Evolutionary conservation across 2,329 filamentous ascomycete genomes (phyloP).

Genomic region (Sporothrix humicola): DNA sequence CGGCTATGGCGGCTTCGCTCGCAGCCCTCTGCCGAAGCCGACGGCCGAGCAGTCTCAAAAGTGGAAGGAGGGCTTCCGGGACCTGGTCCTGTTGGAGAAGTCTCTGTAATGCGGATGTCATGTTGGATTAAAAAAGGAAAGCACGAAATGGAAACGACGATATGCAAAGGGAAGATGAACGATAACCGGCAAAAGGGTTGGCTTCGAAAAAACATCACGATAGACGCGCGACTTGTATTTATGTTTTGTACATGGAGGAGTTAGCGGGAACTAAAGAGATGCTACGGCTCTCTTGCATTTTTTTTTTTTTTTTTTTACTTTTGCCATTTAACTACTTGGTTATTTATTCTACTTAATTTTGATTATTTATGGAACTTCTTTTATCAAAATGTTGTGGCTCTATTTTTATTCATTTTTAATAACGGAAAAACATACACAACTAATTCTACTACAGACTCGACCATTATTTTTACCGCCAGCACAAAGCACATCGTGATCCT

Average conservation of each 20-base stretch:
- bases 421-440: too few relatives aligned
- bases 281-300: slow-evolving; percentile 14
- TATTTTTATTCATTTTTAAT: not conserved
- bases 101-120: slow-evolving; percentile 46
- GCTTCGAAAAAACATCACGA: slow-evolving; percentile 15
- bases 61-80: slow-evolving; percentile 63
- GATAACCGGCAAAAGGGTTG: not conserved
- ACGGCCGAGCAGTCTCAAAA: slow-evolving; percentile 54
- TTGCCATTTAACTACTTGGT: not conserved
- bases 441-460: too few relatives aligned
- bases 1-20: slow-evolving; percentile 65
- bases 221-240: not conserved
- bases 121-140: not conserved
- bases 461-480: not conserved
- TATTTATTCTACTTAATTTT: not conserved
- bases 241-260: slow-evolving; percentile 8
- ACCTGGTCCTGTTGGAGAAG: slow-evolving; percentile 59
- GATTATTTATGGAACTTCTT: not conserved
- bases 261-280: slow-evolving; percentile 14
- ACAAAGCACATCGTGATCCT: not conserved
- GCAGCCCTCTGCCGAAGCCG: slow-evolving; percentile 58
- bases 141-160: not conserved
- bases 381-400: not conserved
- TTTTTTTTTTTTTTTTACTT: not conserved
- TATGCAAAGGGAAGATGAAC: not conserved